A percentile compares a stretch with the other conserved stretches of the same genome.
phyloP scores from a whole-genome alignment of 2,329 filamentous ascomycete genomes.

The Pseudogymnoascus sp. region DNA sequence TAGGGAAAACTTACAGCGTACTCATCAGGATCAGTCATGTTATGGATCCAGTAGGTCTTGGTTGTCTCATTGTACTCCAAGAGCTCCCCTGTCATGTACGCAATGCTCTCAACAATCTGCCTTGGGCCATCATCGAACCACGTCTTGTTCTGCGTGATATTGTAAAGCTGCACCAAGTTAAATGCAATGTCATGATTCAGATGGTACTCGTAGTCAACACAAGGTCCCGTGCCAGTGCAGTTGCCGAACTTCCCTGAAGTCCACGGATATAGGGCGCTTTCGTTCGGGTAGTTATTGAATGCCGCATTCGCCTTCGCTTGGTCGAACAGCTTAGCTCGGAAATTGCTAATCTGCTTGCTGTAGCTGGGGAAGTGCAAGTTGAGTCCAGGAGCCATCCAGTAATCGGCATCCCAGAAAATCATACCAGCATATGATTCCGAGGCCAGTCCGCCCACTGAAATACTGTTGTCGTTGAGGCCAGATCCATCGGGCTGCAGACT shows the following conservation, averaged over 20 bases:
- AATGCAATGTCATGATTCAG: conserved; percentile 63
- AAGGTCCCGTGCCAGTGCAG: conserved; percentile 56
- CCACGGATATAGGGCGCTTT: conserved; percentile 60
- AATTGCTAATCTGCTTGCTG: conserved; percentile 57
- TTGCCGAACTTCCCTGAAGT: conserved; percentile 61
- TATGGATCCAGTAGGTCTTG: conserved; percentile 43
- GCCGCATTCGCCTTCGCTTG: conserved; percentile 56
- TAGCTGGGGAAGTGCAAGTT: conserved; percentile 56
- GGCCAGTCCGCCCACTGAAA: conserved; percentile 60
- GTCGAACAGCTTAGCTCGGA: conserved; percentile 49
- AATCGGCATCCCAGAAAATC: conserved; percentile 35
- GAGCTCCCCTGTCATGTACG: conserved; percentile 53
- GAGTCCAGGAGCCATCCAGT: conserved; percentile 46
- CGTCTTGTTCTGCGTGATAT: conserved; percentile 29
- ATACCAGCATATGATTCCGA: conserved; percentile 61
- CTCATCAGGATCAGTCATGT: conserved; percentile 60
- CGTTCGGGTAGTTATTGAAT: conserved; percentile 50
- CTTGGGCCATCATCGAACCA: conserved; percentile 40
- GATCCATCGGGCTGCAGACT: conserved; percentile 39
- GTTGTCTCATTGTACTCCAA: conserved; percentile 51
- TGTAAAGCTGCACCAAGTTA: conserved; percentile 28
- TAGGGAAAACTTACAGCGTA: conserved; percentile 35
- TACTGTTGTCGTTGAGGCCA: conserved; percentile 54
- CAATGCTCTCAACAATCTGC: conserved; percentile 57
- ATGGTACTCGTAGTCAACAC: conserved; percentile 67